phyloP scores from a whole-genome alignment of 2,329 filamentous ascomycete genomes.

The Didymella sp. region DNA sequence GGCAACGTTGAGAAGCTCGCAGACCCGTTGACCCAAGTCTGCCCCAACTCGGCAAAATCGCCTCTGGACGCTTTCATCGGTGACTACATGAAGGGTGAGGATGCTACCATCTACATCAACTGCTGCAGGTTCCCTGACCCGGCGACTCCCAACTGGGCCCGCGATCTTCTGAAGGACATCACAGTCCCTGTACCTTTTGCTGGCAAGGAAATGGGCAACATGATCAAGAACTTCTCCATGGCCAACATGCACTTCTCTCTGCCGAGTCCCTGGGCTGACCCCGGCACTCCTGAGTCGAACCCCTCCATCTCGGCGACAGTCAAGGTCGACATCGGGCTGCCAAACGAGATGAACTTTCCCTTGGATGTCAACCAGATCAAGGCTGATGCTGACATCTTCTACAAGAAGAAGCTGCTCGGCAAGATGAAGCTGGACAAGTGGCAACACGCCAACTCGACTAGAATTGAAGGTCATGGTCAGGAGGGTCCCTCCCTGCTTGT shows the following conservation, averaged over 20 bases:
- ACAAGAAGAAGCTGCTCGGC: slow-evolving; percentile 78
- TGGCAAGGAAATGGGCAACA: slow-evolving; percentile 77
- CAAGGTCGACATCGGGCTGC: slow-evolving; percentile 77
- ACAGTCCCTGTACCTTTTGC: slow-evolving; percentile 86
- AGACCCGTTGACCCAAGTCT: slow-evolving; percentile 72
- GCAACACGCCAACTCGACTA: slow-evolving; percentile 84
- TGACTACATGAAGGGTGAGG: slow-evolving; percentile 80
- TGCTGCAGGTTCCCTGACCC: slow-evolving; percentile 72
- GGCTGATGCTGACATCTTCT: slow-evolving; percentile 81
- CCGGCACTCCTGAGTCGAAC: slow-evolving; percentile 72
- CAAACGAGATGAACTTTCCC: slow-evolving; percentile 85
- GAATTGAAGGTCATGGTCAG: slow-evolving; percentile 63
- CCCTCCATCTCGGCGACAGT: slow-evolving; percentile 86
- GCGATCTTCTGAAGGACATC: slow-evolving; percentile 78
- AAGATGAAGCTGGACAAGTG: slow-evolving; percentile 79
- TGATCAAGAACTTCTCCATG: slow-evolving; percentile 88
- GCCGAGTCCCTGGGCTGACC: slow-evolving; percentile 80
- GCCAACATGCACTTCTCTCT: slow-evolving; percentile 85
- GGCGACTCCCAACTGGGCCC: slow-evolving; percentile 81
- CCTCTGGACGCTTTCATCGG: slow-evolving; percentile 83
- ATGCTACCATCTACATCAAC: slow-evolving; percentile 81
- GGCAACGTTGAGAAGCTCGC: slow-evolving; percentile 78
- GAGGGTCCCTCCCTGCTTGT: slow-evolving; percentile 73
- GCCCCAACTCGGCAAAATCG: slow-evolving; percentile 78
- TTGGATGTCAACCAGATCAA: slow-evolving; percentile 78